Base-by-base conservation (phyloP, 73 alveolate genomes). In the Tetrahymena malaccensis region DNA sequence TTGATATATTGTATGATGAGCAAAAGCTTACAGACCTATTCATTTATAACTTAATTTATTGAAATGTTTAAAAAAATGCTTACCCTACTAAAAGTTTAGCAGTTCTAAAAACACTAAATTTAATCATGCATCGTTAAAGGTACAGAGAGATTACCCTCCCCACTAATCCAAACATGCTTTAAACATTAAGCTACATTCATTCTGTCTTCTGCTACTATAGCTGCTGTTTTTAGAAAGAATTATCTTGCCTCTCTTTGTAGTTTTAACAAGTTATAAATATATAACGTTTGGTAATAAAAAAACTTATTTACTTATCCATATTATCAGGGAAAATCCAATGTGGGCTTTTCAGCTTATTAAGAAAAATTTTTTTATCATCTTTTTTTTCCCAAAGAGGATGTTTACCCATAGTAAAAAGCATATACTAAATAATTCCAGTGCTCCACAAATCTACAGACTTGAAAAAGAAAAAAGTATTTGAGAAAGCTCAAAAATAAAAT, bases 391-490 rank as follows among this genome's bases (percentile, higher is more conserved):
- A 55, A 34, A 34, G 56, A 4, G 89, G 83, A 25, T 94, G 96
- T 25, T 94, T 94, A 10, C 84, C 50, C 50, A 34, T 35, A 31
- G 96, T 94, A 25, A 94, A 55, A 21, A 94, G 96, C 44, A 35
- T 34, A 83, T 55, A 94, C 19, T 56, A 35, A 35, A 94, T 55
- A 93, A 94, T 94, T 3, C 96, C 96, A 58, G 96, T 55, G 38
- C 96, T 94, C 96, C 96, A 94, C 4, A 94, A 11, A 58, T 94
- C 96, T 16, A 94, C 96, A 19, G 96, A 70, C 89, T 70, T 22
- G 0, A 9, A 27, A 70, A n/a, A n/a, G 8, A 22, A n/a, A 19
- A 70, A 31, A 70, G 11, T 25, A 70, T 70, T 27, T 27, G 19
- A 70, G 6, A 22, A 70, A 0, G 34, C 31, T 22, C 31, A 27